These are phyloP conservation scores for Cyberlindnera sargentensis DNA, from an alignment of 805 yeast genomes.

Conservation along the genomic window DNA sequence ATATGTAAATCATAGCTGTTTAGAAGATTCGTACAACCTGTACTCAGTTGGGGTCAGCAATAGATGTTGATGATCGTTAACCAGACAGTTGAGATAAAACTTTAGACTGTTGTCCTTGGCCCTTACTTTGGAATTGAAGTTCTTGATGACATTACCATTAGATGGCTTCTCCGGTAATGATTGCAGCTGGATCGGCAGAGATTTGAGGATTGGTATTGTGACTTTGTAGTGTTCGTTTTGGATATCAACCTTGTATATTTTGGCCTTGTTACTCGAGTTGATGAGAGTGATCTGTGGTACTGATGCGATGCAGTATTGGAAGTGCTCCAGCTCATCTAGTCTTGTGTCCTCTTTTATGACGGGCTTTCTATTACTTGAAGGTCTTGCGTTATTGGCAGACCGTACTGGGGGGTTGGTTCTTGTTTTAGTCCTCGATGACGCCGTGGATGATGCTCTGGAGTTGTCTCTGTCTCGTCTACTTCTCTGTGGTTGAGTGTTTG, in stretches of 20 bases:
- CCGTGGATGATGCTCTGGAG: too few relatives aligned
- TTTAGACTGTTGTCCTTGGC: conserved; percentile 9
- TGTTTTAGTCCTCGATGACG: background rate
- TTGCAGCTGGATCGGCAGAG: conserved; percentile 10
- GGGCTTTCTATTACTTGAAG: too few relatives aligned
- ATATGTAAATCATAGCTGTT: background rate
- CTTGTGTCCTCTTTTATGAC: conserved; percentile 7
- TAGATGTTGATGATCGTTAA: conserved; percentile 17
- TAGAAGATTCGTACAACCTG: conserved; percentile 14
- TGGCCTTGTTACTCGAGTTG: conserved; percentile 15
- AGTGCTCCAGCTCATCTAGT: conserved; percentile 8
- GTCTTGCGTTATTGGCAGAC: background rate
- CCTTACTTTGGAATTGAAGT: conserved; percentile 18
- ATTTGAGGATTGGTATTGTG: conserved; percentile 13
- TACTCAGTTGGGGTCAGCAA: conserved; percentile 8
- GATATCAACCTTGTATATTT: conserved; percentile 10
- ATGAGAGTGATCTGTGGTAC: conserved; percentile 14
- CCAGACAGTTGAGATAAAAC: conserved; percentile 16
- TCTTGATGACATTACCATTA: conserved; percentile 14
- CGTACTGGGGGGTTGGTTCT: background rate
- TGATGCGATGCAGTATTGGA: conserved; percentile 6
- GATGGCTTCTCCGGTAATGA: conserved; percentile 7
- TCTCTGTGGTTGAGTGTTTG: too few relatives aligned
- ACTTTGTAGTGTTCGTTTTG: conserved; percentile 13
- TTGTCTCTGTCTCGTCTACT: too few relatives aligned